Evolutionary conservation across 257 asterid genomes (phyloP).

Genomic region (Solanum piurae): DNA sequence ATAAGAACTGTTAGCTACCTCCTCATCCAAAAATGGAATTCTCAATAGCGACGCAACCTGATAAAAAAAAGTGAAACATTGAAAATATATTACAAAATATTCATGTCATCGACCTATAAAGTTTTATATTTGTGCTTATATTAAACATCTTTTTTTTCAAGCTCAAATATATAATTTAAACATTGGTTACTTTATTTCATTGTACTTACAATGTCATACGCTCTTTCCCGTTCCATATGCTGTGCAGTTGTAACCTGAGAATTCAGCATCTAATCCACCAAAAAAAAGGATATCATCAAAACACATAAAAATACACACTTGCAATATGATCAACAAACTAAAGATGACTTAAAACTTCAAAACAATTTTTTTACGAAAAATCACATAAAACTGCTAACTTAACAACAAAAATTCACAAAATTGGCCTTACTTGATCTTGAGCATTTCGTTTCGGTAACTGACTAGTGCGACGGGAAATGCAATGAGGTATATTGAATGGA

Average conservation of each 20-base stretch:
- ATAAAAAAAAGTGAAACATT: neutral
- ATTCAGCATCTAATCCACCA: conserved; percentile 50
- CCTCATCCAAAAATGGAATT: conserved; percentile 84
- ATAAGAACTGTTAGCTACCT: conserved; percentile 45
- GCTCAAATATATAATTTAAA: neutral
- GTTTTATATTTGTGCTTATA: neutral
- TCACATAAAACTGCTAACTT: neutral
- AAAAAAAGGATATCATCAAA: neutral
- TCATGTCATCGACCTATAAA: neutral
- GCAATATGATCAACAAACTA: neutral
- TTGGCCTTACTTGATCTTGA: conserved; percentile 59
- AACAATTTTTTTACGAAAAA: neutral
- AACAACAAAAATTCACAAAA: neutral
- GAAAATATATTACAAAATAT: neutral
- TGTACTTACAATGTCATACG: conserved; percentile 82
- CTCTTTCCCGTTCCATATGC: conserved; percentile 93
- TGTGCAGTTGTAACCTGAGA: conserved; percentile 89
- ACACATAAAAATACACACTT: neutral
- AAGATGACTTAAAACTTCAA: neutral
- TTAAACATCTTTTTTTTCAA: neutral
- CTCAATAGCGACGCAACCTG: conserved; percentile 90
- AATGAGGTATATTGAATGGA: conserved; percentile 70
- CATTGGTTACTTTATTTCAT: neutral
- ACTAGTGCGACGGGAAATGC: conserved; percentile 75
- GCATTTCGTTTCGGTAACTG: conserved; percentile 62